Percentiles rank a stretch among this genome's conserved stretches.
phyloP scores from a whole-genome alignment of 768 basidiomycete genomes.

The Naematelia aurantialba region DNA sequence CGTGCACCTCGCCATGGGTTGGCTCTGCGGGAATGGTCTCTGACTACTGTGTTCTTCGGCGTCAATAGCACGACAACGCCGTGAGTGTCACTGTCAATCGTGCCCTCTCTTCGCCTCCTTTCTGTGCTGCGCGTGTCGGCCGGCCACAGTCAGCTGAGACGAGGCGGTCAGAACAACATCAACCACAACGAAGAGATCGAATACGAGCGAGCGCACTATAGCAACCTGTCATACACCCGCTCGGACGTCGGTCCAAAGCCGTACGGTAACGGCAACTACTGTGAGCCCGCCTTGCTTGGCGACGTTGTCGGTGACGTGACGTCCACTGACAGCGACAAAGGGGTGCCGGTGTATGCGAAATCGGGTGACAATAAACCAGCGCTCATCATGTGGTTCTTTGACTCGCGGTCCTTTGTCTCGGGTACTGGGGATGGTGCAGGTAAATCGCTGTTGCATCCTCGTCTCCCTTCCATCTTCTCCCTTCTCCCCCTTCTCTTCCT shows the following conservation, averaged over 20 bases:
- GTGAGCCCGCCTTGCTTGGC: background rate
- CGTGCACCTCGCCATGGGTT: too few species aligned
- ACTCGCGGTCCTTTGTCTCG: conserved; percentile 56
- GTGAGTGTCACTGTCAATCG: conserved; percentile 79
- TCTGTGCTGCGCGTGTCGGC: background rate
- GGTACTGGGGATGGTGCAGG: conserved; percentile 32
- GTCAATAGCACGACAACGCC: conserved; percentile 53
- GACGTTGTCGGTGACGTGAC: too few species aligned
- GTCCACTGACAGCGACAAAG: too few species aligned
- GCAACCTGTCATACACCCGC: conserved; percentile 20
- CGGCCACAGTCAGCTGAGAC: too few species aligned
- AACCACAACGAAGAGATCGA: conserved; percentile 65
- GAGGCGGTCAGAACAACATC: conserved; percentile 57
- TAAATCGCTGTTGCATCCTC: background rate
- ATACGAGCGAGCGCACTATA: conserved; percentile 55
- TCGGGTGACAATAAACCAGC: conserved; percentile 51
- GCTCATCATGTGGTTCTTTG: conserved; percentile 72
- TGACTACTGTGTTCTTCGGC: background rate
- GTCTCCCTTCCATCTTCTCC: background rate
- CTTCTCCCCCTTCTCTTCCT: too few species aligned
- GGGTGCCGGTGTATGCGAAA: conserved; percentile 62
- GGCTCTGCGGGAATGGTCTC: too few species aligned
- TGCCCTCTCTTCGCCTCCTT: conserved; percentile 46
- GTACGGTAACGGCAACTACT: conserved; percentile 55
- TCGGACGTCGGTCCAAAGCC: conserved; percentile 23